Evolutionary conservation across 345 rosid genomes (phyloP).

Genomic region (Aquilaria yunnanensis): DNA sequence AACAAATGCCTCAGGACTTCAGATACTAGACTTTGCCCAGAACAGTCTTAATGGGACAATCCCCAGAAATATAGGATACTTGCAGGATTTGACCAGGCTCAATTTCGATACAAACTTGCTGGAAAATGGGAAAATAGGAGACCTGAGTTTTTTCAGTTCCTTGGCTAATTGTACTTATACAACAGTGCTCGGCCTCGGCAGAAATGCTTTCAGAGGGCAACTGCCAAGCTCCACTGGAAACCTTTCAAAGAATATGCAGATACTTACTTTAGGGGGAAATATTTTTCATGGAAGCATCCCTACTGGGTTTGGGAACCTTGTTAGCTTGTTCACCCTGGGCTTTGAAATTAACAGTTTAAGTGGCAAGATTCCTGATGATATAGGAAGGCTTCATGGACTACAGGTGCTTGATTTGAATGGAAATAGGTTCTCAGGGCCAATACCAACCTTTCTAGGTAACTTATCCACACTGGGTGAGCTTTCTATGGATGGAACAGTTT

Average conservation of each 20-base stretch:
- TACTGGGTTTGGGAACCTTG: slow-evolving; percentile 10
- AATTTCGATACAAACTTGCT: slow-evolving; percentile 22
- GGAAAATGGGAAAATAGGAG: slow-evolving; percentile 16
- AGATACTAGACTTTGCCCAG: slow-evolving; percentile 17
- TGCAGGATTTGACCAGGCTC: slow-evolving; percentile 14
- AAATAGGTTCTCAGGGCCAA: not conserved
- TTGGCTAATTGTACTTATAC: slow-evolving; percentile 22
- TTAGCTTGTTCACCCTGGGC: not conserved
- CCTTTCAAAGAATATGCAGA: not conserved
- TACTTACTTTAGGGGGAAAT: slow-evolving; percentile 3
- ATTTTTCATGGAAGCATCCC: slow-evolving; percentile 17
- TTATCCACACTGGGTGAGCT: slow-evolving; percentile 10
- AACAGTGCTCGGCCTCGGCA: slow-evolving; percentile 9
- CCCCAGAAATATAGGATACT: slow-evolving; percentile 10
- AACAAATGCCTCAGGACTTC: slow-evolving; percentile 21
- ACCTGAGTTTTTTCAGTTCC: slow-evolving; percentile 20
- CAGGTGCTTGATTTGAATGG: not conserved
- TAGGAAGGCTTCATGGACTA: slow-evolving; percentile 15
- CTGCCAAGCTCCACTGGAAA: slow-evolving; percentile 15
- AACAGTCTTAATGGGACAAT: slow-evolving; percentile 5
- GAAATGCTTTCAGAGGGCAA: slow-evolving; percentile 21
- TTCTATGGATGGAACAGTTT: slow-evolving; percentile 11
- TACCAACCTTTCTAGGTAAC: slow-evolving; percentile 21
- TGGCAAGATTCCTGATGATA: slow-evolving; percentile 15
- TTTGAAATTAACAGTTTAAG: slow-evolving; percentile 6